Evolutionary conservation across 2,329 filamentous ascomycete species (phyloP).

Genomic region (Coleophoma eucalyptorum): DNA sequence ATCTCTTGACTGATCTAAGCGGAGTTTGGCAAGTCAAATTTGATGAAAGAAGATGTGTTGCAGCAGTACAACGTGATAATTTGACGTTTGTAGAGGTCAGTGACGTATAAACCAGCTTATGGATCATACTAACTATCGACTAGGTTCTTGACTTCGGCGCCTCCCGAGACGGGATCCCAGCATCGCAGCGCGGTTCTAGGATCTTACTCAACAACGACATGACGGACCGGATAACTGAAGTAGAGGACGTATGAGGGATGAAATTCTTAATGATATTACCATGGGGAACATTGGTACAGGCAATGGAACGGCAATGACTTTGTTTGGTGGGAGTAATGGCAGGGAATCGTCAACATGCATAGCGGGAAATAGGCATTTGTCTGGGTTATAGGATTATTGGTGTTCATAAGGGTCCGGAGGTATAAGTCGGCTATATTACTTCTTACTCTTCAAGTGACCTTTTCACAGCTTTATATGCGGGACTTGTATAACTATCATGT

Average conservation of each 20-base stretch:
- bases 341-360: too few species aligned
- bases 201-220: constrained; percentile 44
- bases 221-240: constrained; percentile 11
- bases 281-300: background rate
- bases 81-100: constrained; percentile 94
- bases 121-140: constrained; percentile 27
- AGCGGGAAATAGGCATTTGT: background rate
- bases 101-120: constrained; percentile 6
- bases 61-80: constrained; percentile 88
- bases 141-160: constrained; percentile 98
- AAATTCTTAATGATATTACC: background rate
- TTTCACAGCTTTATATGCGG: too few species aligned
- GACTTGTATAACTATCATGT: too few species aligned
- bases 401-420: too few species aligned
- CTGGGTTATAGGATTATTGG: background rate
- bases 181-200: constrained; percentile 73
- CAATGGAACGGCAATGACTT: background rate
- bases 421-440: too few species aligned
- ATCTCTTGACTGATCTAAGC: constrained; percentile 86
- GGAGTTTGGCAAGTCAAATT: constrained; percentile 99
- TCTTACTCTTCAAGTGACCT: too few species aligned
- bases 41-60: constrained; percentile 90
- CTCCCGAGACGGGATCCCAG: constrained; percentile 78
- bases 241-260: constrained; percentile 8
- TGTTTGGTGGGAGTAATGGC: background rate